Base-by-base conservation (phyloP, 2,329 filamentous ascomycete genomes). In the Knufia fluminis region DNA sequence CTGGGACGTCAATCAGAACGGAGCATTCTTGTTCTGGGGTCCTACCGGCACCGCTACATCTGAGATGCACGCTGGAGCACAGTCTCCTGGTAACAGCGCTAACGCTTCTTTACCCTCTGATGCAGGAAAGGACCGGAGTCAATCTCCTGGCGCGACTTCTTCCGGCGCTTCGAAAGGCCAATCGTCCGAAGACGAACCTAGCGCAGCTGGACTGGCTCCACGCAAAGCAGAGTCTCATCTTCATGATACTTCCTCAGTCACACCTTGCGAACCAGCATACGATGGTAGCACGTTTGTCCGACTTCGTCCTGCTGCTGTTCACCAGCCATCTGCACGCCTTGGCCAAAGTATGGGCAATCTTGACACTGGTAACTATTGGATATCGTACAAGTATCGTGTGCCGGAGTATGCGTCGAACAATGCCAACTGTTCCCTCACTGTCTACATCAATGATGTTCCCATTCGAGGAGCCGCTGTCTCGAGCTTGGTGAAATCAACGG, bases 371-470 rank as follows among this genome's bases (percentile, higher is more conserved):
- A 14, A 16, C 2, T 48, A 48, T 22, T 48, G 46, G 46, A 16
- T 48, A 17, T 6, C 46, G 19, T 48, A 41, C 46, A 40, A 48
- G 31, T 48, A 48, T 19, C 46, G 46, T 28, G 35, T 48, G 6
- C 46, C 46, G 20, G 14, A 23, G 19, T 41, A 48, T 19, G 46
- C 46, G 22, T 20, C 41, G 19, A 48, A 48, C 46, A 48, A 48
- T 24, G 35, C 26, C 26, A 12, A n/a, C 14, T 48, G 46, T 20
- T 3, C 33, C 28, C 38, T 48, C 3, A 26, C 12, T n/a, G 38
- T 48, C 19, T 32, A 6, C 35, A 26, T 48, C 9, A 41, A 28
- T 35, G 33, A 24, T 22, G 24, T 46, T 22, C 14, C 12, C 4
- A 12, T 46, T 17, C 19, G 4, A 8, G 44, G 44, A 8, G 8